A percentile compares a stretch with the other conserved stretches of the same genome.
phyloP scores from a whole-genome alignment of 208 protist genomes.

The Phytomonas sp. region DNA sequence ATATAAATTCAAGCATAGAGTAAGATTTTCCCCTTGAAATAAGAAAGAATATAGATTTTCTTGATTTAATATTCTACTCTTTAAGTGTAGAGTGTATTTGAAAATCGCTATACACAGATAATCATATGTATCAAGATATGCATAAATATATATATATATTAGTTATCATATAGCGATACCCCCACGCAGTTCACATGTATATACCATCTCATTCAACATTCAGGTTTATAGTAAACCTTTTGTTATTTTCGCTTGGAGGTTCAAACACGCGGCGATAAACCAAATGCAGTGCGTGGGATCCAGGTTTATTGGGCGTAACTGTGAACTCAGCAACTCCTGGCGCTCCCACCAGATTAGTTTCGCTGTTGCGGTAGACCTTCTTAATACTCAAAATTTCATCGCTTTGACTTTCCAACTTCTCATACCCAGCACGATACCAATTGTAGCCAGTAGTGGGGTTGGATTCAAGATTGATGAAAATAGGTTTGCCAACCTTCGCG shows the following conservation, averaged over 20 bases:
- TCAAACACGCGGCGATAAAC: constrained; percentile 48
- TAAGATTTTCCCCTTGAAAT: too few species aligned
- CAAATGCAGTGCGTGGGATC: constrained; percentile 30
- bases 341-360: constrained; percentile 23
- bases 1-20: constrained; percentile 9
- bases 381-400: constrained; percentile 19
- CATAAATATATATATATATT: not conserved
- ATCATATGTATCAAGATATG: not conserved
- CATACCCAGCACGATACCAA: constrained; percentile 34
- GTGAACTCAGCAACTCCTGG: constrained; percentile 32
- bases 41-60: not conserved
- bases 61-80: too few species aligned
- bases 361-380: constrained; percentile 7
- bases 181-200: not conserved
- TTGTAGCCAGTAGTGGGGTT: constrained; percentile 71
- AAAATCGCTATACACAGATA: not conserved
- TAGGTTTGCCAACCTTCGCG: constrained; percentile 13
- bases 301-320: constrained; percentile 23
- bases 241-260: constrained; percentile 3
- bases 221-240: constrained; percentile 41
- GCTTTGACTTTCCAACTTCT: constrained; percentile 12
- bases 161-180: not conserved
- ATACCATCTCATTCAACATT: constrained; percentile 14
- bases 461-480: constrained; percentile 29
- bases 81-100: not conserved